Evolutionary conservation across 2,329 filamentous ascomycete species (phyloP), one percentile per base, ranked within the genome.

Genomic region (Diaporthe amygdali): DNA sequence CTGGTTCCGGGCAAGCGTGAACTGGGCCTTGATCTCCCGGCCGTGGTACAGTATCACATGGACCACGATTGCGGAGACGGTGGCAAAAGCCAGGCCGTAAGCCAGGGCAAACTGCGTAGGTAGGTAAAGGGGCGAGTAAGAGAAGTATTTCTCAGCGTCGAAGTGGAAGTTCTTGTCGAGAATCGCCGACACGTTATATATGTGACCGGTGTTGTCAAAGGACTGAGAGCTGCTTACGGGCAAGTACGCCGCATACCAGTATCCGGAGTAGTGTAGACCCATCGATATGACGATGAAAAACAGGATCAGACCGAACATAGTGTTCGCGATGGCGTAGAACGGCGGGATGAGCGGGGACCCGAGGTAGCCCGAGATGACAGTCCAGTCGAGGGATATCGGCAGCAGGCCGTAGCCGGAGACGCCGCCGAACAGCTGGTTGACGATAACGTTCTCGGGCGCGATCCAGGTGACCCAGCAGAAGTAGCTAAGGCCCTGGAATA

Each of bases 51-150:
- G 78, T 2, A 76, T 78, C 52, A 89, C 87, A 70, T 90, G 88
- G 9, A 89, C 84, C 51, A 90, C 79, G 70, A 90, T 89, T 12
- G 90, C 88, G 0, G 89, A 86, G 34, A 93, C 86, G 27, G 90
- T 89, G n/a, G 91, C 91, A 76, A 93, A 93, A 0, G 89, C 89
- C 14, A 93, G 81, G 1, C 90, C 91, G 75, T 93, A 90, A 9
- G 84, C 82, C 46, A 90, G 78, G 2, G 87, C 86, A 72, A 89
- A 93, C 72, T 91, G 90, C 0, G 90, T 87, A 2, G 89, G 86
- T 25, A 93, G 82, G 76, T 88, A 93, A 5, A 92, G 84, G 1
- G 91, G 91, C 25, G 91, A 93, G 78, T 93, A 93, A 27, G 83
- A 82, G 73, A 86, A 82, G 79, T 93, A 93, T 17, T 88, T 88